Evolutionary conservation across 2,329 filamentous ascomycete species (phyloP), one percentile per base, ranked within the genome.

Genomic region (Hypoxylon sp.): DNA sequence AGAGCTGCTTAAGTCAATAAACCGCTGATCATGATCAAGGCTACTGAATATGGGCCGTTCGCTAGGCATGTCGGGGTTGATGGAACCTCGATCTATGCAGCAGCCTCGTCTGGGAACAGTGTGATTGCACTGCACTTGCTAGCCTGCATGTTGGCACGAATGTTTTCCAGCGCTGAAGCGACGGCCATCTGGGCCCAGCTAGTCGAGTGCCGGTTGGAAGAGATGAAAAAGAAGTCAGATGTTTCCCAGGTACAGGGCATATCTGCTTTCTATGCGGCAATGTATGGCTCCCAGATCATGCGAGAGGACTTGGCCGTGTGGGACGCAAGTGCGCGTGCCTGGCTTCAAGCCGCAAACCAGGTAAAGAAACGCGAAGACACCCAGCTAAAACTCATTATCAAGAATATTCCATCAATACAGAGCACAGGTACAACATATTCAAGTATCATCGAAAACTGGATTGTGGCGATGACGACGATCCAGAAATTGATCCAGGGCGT

Each of bases 71-170:
- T 25, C 1, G 25, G 77, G 1, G 49, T 67, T 6, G 77, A 79
- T 55, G 71, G 52, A 1, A 75, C 75, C 0, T 69, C 60, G 5
- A 75, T 80, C 11, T 80, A 76, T 75, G 77, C 77, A 0, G 76
- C 76, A 1, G 76, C 75, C 3, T 79, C 77, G 1, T 78, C 77
- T 13, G 71, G 74, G 7, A 52, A 43, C 2, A 50, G 48, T 1
- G 72, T 77, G 5, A 67, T 79, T 17, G 38, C 63, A 0, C 62
- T 75, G 1, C 76, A 79, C 36, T 58, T 79, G 2, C 65, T 81
- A 0, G 78, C 75, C 2, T 81, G 79, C 60, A 77, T 81, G 68
- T 65, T 82, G 4, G 79, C 79, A 1, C 66, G 78, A 0, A 74
- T 79, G 0, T 81, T 73, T 67, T 59, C 17, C 28, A 36, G 17